Percentiles rank a stretch among this genome's conserved stretches.
Evolutionary conservation across 768 basidiomycete species (phyloP).

Genomic region (Lactarius sp.): DNA sequence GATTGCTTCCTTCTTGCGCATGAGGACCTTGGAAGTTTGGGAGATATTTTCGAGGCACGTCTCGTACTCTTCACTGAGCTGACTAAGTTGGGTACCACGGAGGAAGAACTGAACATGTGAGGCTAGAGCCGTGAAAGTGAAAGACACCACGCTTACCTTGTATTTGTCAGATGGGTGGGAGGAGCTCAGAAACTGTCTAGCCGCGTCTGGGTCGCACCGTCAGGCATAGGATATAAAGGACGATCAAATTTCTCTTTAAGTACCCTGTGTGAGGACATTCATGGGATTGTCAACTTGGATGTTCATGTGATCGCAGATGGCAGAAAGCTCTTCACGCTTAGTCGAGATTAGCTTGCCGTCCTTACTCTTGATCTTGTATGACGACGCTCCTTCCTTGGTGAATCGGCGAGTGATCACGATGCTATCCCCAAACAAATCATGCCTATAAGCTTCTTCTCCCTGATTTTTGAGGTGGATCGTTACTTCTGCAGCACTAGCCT

Average conservation of each 20-base stretch:
- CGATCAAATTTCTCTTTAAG: background rate
- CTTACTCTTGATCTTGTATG: constrained; percentile 78
- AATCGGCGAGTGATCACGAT: constrained; percentile 84
- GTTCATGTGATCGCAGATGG: constrained; percentile 93
- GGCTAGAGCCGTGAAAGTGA: constrained; percentile 2
- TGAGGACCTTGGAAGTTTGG: constrained; percentile 58
- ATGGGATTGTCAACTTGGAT: constrained; percentile 96
- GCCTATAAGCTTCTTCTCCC: constrained; percentile 85
- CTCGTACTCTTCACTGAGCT: constrained; percentile 85
- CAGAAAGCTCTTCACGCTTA: constrained; percentile 79
- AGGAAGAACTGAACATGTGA: constrained; percentile 73
- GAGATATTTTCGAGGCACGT: constrained; percentile 67
- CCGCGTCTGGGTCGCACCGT: constrained; percentile 12
- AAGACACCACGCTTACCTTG: constrained; percentile 46
- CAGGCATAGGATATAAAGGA: background rate
- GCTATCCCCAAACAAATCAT: constrained; percentile 76
- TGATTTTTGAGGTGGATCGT: constrained; percentile 82
- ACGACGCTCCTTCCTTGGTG: constrained; percentile 64
- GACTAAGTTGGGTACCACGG: constrained; percentile 83
- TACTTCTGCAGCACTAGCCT: constrained; percentile 60
- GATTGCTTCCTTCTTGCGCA: constrained; percentile 68
- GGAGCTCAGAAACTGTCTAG: constrained; percentile 71
- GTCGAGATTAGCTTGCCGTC: constrained; percentile 62
- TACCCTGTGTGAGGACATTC: constrained; percentile 88
- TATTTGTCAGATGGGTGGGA: constrained; percentile 84